These are phyloP conservation scores for Ophiostoma fasciatum DNA, from an alignment of 2,329 filamentous ascomycete genomes.

Conservation along the genomic window DNA sequence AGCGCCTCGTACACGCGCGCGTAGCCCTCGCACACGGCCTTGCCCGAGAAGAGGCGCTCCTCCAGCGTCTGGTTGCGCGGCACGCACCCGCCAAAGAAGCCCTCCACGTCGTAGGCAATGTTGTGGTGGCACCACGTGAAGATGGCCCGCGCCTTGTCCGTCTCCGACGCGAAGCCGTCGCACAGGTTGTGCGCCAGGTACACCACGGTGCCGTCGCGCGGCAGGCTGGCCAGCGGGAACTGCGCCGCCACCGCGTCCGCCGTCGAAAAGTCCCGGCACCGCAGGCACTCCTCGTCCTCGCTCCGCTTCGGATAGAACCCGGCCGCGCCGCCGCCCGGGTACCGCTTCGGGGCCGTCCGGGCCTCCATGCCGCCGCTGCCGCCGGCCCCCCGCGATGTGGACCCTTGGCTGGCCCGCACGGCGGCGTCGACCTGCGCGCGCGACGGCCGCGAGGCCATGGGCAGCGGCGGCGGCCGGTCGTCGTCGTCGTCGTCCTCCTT, in stretches of 20 bases:
- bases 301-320: constrained; percentile 3
- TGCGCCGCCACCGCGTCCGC: constrained; percentile 66
- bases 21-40: constrained; percentile 87
- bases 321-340: neutral
- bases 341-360: too few species aligned
- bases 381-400: too few species aligned
- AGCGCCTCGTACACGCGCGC: constrained; percentile 69
- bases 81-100: constrained; percentile 62
- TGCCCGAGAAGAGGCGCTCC: constrained; percentile 58
- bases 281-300: constrained; percentile 42
- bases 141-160: constrained; percentile 83
- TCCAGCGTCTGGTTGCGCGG: constrained; percentile 48
- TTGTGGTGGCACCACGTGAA: constrained; percentile 97
- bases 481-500: constrained; percentile 12
- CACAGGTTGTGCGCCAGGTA: constrained; percentile 71
- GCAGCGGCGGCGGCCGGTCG: constrained; percentile 35
- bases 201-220: constrained; percentile 46
- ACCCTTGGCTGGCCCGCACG: constrained; percentile 2
- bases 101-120: constrained; percentile 65
- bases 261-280: constrained; percentile 76
- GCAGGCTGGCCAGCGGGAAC: constrained; percentile 59
- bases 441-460: constrained; percentile 36
- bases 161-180: constrained; percentile 60
- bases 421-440: constrained; percentile 34
- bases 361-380: too few species aligned